Base-by-base conservation (phyloP, 306 rosid genomes). In the Cotoneaster glaucophyllus region DNA sequence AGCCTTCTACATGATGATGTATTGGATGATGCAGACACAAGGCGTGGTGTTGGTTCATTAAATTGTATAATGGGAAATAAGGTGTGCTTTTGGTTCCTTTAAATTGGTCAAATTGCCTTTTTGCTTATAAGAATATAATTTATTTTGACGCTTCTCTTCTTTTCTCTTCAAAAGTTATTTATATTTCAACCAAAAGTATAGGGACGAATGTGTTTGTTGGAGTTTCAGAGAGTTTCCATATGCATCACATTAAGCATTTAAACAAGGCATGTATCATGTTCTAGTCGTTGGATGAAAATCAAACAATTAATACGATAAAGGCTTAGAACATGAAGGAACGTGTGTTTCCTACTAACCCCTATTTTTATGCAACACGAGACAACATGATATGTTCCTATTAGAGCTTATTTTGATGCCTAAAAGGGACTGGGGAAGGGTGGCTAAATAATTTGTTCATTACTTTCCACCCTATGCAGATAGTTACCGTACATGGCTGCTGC, bases 1-100 rank as follows among this genome's bases (percentile, higher is more conserved):
- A 95, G 97, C 84, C 99, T 95, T 83, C 92, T 95, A 80, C 99
- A 95, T 21, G 99, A 95, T 84, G 99, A 95, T 81, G 99, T 95
- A 43, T 84, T 95, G 88, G 99, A 95, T 81, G 99, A 95, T 76
- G 99, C 99, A 52, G 97, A 92, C 65, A 95, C 97, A 48, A 87
- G 99, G 80, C 97, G 99, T 63, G 99, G 97, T 71, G 80, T 92
- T 82, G 80, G 93, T 70, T 92, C 99, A 50, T 82, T 95, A 84
- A 95, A 95, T 79, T 79, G 75, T 73, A 82, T 90, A 71, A 92
- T 95, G 97, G 99, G 97, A 69, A 95, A 95, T 78, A 95, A 95
- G 97, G 99, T 95, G 69, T 2, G 24, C 26, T 57, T 71, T 52
- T 67, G 34, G 21, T 45, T 59, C 41, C 57, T 32, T 56, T 14